phyloP scores from a whole-genome alignment of 1,284 basidiomycete species.

The Cryptococcus sp. region DNA sequence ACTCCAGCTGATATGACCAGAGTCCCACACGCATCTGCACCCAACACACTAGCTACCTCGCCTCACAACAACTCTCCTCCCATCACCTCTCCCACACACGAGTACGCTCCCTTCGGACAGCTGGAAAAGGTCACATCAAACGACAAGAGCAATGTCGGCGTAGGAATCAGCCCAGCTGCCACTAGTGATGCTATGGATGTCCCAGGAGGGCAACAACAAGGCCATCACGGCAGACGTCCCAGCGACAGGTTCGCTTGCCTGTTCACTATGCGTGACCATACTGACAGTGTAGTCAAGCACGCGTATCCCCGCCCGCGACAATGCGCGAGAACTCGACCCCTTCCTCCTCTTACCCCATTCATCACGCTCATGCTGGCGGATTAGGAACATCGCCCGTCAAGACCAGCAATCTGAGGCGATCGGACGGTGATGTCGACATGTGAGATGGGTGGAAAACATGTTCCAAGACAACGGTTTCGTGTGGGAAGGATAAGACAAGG shows the following conservation, averaged over 20 bases:
- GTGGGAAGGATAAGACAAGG: too few species aligned
- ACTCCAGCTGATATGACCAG: constrained; percentile 16
- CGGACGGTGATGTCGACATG: background rate
- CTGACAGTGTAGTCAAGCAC: constrained; percentile 12
- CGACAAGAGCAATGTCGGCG: constrained; percentile 23
- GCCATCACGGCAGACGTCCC: constrained; percentile 26
- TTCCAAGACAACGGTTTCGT: too few species aligned
- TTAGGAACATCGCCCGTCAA: constrained; percentile 45
- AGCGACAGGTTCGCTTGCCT: constrained; percentile 34
- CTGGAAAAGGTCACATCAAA: background rate
- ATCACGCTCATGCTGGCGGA: constrained; percentile 20
- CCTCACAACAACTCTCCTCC: constrained; percentile 33
- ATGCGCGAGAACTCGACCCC: constrained; percentile 27
- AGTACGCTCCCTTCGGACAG: background rate
- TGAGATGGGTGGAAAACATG: background rate
- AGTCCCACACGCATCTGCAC: constrained; percentile 42
- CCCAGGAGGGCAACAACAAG: constrained; percentile 14
- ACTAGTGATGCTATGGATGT: constrained; percentile 37
- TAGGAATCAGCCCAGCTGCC: constrained; percentile 39
- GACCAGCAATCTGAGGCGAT: constrained; percentile 29
- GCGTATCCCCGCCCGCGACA: constrained; percentile 38
- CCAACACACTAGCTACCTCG: constrained; percentile 23
- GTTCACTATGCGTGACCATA: background rate
- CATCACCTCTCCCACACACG: constrained; percentile 14
- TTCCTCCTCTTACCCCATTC: constrained; percentile 40